These are phyloP conservation scores for Jatropha podagrica DNA, from an alignment of 441 rosid species.

Conservation along the genomic window DNA sequence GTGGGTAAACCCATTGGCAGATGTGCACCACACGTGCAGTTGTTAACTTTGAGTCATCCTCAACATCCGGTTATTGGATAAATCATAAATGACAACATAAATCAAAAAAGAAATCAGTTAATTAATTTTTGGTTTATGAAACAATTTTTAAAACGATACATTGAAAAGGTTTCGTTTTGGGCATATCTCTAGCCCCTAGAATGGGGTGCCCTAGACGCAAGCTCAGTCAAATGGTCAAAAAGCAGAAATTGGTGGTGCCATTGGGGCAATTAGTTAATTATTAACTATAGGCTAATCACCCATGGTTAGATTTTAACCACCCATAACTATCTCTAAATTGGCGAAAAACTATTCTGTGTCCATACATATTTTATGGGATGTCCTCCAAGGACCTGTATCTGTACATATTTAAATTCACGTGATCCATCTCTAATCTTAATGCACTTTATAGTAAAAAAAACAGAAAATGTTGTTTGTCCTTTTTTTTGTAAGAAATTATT, in stretches of 20 bases:
- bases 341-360: too few relatives aligned
- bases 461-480: too few relatives aligned
- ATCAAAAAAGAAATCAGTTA: neutral
- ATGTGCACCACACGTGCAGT: slow-evolving; percentile 24
- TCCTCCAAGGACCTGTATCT: too few relatives aligned
- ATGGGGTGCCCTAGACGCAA: neutral
- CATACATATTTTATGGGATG: too few relatives aligned
- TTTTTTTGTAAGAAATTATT: too few relatives aligned
- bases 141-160: neutral
- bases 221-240: slow-evolving; percentile 20
- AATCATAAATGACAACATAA: neutral
- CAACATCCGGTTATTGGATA: slow-evolving; percentile 14
- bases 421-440: too few relatives aligned
- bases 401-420: too few relatives aligned
- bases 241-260: slow-evolving; percentile 4
- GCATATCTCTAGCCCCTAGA: neutral
- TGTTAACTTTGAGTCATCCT: slow-evolving; percentile 11
- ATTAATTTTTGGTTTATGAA: neutral
- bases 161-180: neutral
- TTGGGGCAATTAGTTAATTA: neutral
- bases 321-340: too few relatives aligned
- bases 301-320: neutral
- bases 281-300: neutral
- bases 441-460: too few relatives aligned
- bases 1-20: slow-evolving; percentile 1